Conservation (phyloP, 169 alveolate genomes). For the Plasmodium knowlesi region DNA sequence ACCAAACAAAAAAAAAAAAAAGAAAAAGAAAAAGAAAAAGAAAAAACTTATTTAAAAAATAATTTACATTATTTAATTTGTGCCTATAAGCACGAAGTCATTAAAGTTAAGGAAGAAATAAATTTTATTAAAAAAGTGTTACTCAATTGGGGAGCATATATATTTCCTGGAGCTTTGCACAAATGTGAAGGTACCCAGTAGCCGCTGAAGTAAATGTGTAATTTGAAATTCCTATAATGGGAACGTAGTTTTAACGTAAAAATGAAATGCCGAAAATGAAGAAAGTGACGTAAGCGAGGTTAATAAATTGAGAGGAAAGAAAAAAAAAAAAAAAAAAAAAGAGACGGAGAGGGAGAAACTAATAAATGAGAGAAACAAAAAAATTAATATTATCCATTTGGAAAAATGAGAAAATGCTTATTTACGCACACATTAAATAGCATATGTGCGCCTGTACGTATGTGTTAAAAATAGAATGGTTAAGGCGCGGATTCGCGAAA, state of each 20-base stretch:
- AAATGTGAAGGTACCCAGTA: neutral
- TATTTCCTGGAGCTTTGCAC: neutral
- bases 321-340: neutral
- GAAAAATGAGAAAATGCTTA: neutral
- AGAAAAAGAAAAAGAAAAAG: constrained; percentile 27
- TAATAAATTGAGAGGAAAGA: neutral
- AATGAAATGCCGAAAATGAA: neutral
- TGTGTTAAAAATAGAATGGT: constrained; percentile 3
- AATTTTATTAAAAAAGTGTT: neutral
- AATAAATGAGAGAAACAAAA: neutral
- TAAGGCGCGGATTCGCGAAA: constrained; percentile 4
- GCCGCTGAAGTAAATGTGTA: constrained; percentile 30
- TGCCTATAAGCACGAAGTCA: constrained; percentile 3
- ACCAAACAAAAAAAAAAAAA: neutral
- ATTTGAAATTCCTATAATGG: neutral
- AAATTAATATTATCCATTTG: neutral
- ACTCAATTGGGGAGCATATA: constrained; percentile 6
- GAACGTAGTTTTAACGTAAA: constrained; percentile 2
- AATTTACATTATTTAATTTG: constrained; percentile 4
- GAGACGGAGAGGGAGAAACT: neutral
- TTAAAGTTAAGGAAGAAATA: neutral
- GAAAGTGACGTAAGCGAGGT: neutral
- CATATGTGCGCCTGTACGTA: neutral
- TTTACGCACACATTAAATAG: constrained; percentile 1
- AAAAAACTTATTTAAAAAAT: neutral